These are phyloP conservation scores for Bullera alba DNA, from an alignment of 768 basidiomycete genomes.

Conservation along the genomic window DNA sequence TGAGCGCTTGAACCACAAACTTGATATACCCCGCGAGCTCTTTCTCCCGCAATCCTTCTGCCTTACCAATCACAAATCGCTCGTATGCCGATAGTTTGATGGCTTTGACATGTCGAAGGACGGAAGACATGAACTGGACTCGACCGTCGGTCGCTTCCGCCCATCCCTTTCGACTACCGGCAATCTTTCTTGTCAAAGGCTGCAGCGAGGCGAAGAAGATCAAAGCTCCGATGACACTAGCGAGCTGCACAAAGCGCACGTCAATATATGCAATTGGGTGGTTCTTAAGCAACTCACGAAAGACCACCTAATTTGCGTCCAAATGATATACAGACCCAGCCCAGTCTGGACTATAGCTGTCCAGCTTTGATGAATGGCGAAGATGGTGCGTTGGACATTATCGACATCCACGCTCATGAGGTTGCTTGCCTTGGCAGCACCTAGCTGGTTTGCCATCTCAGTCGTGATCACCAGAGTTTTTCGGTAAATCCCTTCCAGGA, in stretches of 20 bases:
- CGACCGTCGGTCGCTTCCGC: conserved; percentile 11
- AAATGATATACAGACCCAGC: conserved; percentile 15
- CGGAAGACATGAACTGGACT: conserved; percentile 16
- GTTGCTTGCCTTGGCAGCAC: conserved; percentile 17
- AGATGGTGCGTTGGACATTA: background rate
- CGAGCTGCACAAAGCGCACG: background rate
- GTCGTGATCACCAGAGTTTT: conserved; percentile 8
- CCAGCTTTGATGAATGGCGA: conserved; percentile 4
- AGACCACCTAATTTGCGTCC: conserved; percentile 15
- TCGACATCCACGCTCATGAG: conserved; percentile 17
- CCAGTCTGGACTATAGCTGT: conserved; percentile 10
- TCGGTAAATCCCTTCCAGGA: conserved; percentile 19
- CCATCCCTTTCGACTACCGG: conserved; percentile 1
- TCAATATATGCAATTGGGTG: background rate
- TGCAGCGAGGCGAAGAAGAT: conserved; percentile 11
- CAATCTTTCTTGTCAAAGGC: conserved; percentile 2
- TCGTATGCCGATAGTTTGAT: conserved; percentile 22
- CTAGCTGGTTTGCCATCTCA: conserved; percentile 13
- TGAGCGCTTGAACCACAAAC: conserved; percentile 9
- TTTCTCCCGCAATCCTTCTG: conserved; percentile 1
- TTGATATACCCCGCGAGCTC: conserved; percentile 2
- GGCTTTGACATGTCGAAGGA: conserved; percentile 18
- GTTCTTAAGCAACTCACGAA: conserved; percentile 9
- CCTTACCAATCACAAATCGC: background rate
- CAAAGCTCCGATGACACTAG: conserved; percentile 7